Evolutionary conservation across 257 asterid genomes (phyloP).

Genomic region (Lycium ferocissimum): DNA sequence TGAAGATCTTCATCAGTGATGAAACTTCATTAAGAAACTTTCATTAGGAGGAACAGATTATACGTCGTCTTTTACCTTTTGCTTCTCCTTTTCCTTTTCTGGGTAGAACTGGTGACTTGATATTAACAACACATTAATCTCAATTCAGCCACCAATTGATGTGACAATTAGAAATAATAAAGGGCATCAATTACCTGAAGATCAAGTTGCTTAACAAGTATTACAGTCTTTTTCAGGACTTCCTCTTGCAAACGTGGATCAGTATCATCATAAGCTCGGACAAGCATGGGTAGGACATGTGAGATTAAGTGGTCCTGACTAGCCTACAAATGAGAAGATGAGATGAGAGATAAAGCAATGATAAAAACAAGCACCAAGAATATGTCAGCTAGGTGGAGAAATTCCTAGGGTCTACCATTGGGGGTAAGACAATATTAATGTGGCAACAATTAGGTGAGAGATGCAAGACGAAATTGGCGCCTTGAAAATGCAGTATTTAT

Average conservation of each 20-base stretch:
- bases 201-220: conserved; percentile 87
- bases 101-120: background rate
- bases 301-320: conserved; percentile 81
- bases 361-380: conserved; percentile 35
- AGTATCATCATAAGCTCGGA: conserved; percentile 93
- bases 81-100: conserved; percentile 21
- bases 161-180: conserved; percentile 7
- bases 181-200: conserved; percentile 64
- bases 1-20: background rate
- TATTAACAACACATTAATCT: conserved; percentile 6
- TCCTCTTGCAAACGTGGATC: conserved; percentile 99
- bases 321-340: conserved; percentile 64
- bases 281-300: conserved; percentile 91
- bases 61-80: background rate
- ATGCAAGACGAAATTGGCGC: conserved; percentile 14
- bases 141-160: background rate
- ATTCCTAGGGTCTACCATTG: conserved; percentile 7
- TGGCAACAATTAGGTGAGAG: background rate
- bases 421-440: background rate
- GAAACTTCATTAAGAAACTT: conserved; percentile 7
- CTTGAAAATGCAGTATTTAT: background rate
- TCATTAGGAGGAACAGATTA: conserved; percentile 4
- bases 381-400: conserved; percentile 5
- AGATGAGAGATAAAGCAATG: conserved; percentile 30
- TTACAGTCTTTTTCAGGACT: conserved; percentile 77